Evolutionary conservation across 2,329 filamentous ascomycete species (phyloP).

Genomic region (Cytospora piceae): DNA sequence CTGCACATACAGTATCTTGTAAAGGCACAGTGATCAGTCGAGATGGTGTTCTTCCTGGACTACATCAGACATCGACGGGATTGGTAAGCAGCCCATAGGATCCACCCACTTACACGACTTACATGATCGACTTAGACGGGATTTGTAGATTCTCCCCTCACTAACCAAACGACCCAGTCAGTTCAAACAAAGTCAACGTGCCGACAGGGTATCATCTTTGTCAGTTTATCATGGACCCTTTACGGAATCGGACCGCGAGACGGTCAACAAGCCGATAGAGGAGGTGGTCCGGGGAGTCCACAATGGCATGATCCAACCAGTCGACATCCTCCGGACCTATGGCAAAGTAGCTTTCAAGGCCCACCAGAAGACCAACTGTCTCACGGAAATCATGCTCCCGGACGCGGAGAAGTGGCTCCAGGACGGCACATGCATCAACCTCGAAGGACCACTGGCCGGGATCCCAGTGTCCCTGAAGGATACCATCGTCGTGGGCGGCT

Average conservation of each 20-base stretch:
- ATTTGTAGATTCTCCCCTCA: conserved; percentile 37
- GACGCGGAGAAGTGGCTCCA: conserved; percentile 75
- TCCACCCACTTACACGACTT: conserved; percentile 9
- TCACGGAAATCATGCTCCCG: conserved; percentile 83
- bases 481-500: conserved; percentile 77
- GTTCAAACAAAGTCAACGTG: conserved; percentile 78
- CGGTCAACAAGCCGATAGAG: conserved; percentile 75
- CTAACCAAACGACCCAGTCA: conserved; percentile 56
- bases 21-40: conserved; percentile 3
- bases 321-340: conserved; percentile 81
- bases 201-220: conserved; percentile 69
- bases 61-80: conserved; percentile 73
- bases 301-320: conserved; percentile 63
- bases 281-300: conserved; percentile 80
- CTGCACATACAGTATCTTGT: neutral
- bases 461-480: conserved; percentile 88
- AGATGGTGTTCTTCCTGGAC: conserved; percentile 49
- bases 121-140: neutral
- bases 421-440: conserved; percentile 60
- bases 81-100: conserved; percentile 59
- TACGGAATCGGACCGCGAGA: conserved; percentile 64
- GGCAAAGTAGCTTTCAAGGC: conserved; percentile 84
- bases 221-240: conserved; percentile 68
- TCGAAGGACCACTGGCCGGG: conserved; percentile 81
- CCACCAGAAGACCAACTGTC: conserved; percentile 84